These are phyloP conservation scores for Hericium coralloides DNA, from an alignment of 768 basidiomycete genomes.

Conservation along the genomic window DNA sequence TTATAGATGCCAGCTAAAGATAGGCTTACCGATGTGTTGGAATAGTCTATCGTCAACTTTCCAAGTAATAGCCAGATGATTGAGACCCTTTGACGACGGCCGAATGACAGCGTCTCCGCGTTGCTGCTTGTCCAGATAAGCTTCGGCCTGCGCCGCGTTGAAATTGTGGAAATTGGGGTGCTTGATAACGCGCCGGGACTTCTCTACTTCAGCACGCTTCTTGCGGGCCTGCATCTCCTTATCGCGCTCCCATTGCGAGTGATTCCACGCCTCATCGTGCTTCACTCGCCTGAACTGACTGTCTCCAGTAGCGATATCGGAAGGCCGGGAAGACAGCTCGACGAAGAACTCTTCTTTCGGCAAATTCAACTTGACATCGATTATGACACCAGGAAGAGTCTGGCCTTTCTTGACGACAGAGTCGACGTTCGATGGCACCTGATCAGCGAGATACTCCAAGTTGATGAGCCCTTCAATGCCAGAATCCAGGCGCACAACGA, in stretches of 20 bases:
- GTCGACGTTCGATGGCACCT: slow-evolving; percentile 24
- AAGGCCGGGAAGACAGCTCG: slow-evolving; percentile 61
- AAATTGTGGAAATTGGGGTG: slow-evolving; percentile 98
- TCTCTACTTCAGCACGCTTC: slow-evolving; percentile 76
- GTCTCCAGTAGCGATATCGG: slow-evolving; percentile 57
- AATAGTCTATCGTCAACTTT: slow-evolving; percentile 94
- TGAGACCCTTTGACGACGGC: slow-evolving; percentile 87
- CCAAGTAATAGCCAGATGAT: slow-evolving; percentile 98
- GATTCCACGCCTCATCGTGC: slow-evolving; percentile 58
- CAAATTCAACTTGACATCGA: slow-evolving; percentile 57
- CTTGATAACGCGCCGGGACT: slow-evolving; percentile 81
- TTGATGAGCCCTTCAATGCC: slow-evolving; percentile 82
- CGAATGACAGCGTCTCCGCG: slow-evolving; percentile 94
- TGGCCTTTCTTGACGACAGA: slow-evolving; percentile 68
- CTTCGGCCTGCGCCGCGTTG: slow-evolving; percentile 84
- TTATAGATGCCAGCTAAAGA: neutral
- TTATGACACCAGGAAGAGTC: slow-evolving; percentile 70
- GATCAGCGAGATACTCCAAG: slow-evolving; percentile 47
- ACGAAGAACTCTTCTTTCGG: slow-evolving; percentile 57
- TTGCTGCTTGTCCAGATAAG: slow-evolving; percentile 81
- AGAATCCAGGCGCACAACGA: slow-evolving; percentile 79
- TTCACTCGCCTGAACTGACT: slow-evolving; percentile 49
- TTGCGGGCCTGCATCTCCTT: slow-evolving; percentile 67
- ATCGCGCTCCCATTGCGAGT: slow-evolving; percentile 55
- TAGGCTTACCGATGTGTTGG: slow-evolving; percentile 82